Evolutionary conservation across 1,284 basidiomycete species (phyloP), one percentile per base, ranked within the genome.

Genomic region (Ustilago loliicola): DNA sequence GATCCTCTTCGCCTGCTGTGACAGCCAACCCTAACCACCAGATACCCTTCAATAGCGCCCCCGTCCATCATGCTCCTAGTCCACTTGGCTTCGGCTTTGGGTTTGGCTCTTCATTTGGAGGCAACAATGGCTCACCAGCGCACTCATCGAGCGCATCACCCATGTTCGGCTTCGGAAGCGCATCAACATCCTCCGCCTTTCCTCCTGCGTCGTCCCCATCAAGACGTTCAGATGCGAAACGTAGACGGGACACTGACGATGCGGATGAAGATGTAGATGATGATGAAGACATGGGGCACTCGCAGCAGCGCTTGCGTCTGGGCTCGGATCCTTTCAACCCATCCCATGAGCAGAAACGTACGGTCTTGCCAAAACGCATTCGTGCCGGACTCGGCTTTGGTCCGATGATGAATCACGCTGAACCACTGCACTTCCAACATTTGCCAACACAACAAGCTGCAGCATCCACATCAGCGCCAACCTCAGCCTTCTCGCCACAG

Each of bases 11-110:
- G 19, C 74, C 74, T 19, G 69, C 74, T 4, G 65, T 77, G 29
- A 55, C 69, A n/a, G 61, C 61, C 29, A 62, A 61, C 23, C 64
- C 74, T 10, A 77, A 64, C 30, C 79, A 77, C 48, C 79, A 79
- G 48, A 80, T 81, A n/a, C 79, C 79, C 15, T 81, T 81, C 55
- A 73, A 74, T 57, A 63, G 62, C 30, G 75, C 79, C 13, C 75
- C 78, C 0, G 78, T 80, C 8, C 77, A 81, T 21, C 79, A 81
- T 73, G 77, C 71, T 25, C 79, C 79, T 19, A 73, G 66, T 50
- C 77, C 73, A 21, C 69, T 81, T 17, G 77, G 73, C n/a, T 81
- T 81, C 32, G 79, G 79, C 2, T 81, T 81, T 32, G 79, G 79
- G 30, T 81, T 81, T 47, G 79, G 79, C 21, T 73, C 77, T 23